Conservation (phyloP, 1,284 basidiomycete species). For the Malassezia obtusa region DNA sequence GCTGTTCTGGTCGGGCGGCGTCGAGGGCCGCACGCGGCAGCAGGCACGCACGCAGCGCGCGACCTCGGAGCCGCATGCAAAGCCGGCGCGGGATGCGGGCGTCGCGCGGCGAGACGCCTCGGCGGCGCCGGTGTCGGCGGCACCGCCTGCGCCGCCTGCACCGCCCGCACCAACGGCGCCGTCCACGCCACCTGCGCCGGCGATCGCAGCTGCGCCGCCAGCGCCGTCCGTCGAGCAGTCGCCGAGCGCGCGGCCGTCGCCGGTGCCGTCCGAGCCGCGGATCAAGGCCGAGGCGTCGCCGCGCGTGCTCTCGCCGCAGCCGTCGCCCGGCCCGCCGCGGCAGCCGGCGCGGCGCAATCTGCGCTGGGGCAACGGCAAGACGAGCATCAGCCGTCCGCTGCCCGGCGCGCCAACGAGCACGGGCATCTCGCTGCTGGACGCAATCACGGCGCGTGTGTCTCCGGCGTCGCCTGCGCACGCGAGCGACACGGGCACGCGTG, state of each 20-base stretch:
- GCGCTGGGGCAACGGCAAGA: conserved; percentile 43
- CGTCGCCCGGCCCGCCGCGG: conserved; percentile 13
- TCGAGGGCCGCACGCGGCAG: conserved; percentile 33
- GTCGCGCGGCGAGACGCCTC: neutral
- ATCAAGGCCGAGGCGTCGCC: neutral
- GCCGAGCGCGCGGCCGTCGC: too few species aligned
- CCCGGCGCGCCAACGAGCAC: neutral
- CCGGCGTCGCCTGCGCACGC: neutral
- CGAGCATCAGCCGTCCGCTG: conserved; percentile 29
- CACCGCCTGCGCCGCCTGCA: too few species aligned
- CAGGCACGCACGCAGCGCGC: conserved; percentile 22
- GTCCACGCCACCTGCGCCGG: too few species aligned
- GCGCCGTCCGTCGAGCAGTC: too few species aligned
- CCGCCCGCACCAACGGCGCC: too few species aligned
- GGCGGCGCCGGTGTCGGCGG: too few species aligned
- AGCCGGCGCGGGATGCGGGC: too few species aligned
- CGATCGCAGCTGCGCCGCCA: too few species aligned
- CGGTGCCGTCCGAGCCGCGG: neutral
- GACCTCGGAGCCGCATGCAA: conserved; percentile 13
- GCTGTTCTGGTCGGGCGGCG: conserved; percentile 44
- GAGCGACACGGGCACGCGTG: neutral
- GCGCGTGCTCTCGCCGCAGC: neutral
- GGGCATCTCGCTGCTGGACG: neutral
- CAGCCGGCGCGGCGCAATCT: conserved; percentile 43
- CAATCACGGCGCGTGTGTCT: neutral